A percentile compares a stretch with the other conserved stretches of the same genome.
These are phyloP conservation scores for Aphanomyces euteiches DNA, from an alignment of 352 stramenopile species.

Conservation along the genomic window DNA sequence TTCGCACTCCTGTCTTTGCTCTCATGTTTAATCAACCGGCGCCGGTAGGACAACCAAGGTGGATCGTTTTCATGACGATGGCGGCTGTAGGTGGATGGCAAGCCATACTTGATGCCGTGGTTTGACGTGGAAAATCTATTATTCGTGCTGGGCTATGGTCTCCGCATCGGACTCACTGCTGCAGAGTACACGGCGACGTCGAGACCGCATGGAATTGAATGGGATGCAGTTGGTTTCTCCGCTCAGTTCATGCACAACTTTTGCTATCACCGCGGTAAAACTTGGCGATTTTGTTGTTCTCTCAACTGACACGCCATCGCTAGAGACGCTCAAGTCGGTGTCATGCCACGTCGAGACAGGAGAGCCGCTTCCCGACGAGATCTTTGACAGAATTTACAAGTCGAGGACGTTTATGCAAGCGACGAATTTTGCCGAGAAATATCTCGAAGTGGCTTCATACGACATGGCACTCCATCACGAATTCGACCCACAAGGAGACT, in stretches of 20 bases:
- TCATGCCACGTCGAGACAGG: constrained; percentile 81
- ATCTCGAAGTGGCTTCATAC: not conserved
- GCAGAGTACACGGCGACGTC: constrained; percentile 93
- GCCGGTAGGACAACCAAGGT: constrained; percentile 32
- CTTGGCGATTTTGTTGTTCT: not conserved
- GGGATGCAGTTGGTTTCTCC: constrained; percentile 96
- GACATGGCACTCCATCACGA: constrained; percentile 8
- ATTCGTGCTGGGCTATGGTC: constrained; percentile 94
- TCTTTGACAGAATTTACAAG: constrained; percentile 96
- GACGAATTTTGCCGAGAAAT: not conserved
- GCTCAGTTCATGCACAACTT: constrained; percentile 99
- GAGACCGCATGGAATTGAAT: constrained; percentile 97
- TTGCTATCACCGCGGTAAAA: constrained; percentile 88
- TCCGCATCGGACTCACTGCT: constrained; percentile 98
- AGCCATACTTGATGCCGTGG: constrained; percentile 97
- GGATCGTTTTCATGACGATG: no score
- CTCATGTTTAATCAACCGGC: constrained; percentile 97
- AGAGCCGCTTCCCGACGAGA: constrained; percentile 88
- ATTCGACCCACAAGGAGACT: not conserved
- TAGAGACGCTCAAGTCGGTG: constrained; percentile 38
- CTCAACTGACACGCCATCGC: not conserved
- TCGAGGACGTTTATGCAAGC: constrained; percentile 92
- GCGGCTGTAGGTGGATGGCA: constrained; percentile 46
- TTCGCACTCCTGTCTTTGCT: constrained; percentile 93
- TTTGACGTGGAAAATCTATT: constrained; percentile 95